Conservation (phyloP, 352 stramenopile genomes). For the Phytophthora gonapodyides region DNA sequence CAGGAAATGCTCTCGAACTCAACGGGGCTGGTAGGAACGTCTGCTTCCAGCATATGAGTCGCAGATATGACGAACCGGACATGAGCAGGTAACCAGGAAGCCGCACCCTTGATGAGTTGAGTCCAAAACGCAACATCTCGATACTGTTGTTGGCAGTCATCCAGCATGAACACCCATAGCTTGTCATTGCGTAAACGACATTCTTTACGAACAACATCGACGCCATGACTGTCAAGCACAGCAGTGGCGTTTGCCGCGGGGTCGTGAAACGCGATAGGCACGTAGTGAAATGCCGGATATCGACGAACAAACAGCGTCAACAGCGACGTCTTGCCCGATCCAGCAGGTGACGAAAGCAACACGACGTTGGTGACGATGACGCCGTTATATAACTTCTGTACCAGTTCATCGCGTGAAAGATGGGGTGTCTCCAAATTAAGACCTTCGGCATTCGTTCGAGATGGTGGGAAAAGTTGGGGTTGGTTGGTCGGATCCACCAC, state of each 20-base stretch:
- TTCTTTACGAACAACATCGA: not conserved
- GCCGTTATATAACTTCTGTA: not conserved
- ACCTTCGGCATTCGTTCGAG: slow-evolving; percentile 8
- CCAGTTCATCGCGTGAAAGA: slow-evolving; percentile 18
- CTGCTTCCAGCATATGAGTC: slow-evolving; percentile 15
- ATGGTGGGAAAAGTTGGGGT: not conserved
- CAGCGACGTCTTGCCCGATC: slow-evolving; percentile 16
- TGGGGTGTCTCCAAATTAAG: slow-evolving; percentile 11
- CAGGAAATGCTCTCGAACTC: slow-evolving; percentile 2
- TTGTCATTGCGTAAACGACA: slow-evolving; percentile 1
- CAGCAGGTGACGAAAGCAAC: slow-evolving; percentile 1
- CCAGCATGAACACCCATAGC: slow-evolving; percentile 13
- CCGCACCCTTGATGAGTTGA: slow-evolving; percentile 2
- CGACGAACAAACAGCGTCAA: slow-evolving; percentile 13
- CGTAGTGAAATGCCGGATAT: slow-evolving; percentile 10
- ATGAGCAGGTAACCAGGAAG: slow-evolving; percentile 4
- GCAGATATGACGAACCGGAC: slow-evolving; percentile 21
- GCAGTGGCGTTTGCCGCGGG: not conserved
- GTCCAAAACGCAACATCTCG: slow-evolving; percentile 16
- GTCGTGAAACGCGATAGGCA: slow-evolving; percentile 9
- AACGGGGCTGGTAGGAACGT: slow-evolving; percentile 3
- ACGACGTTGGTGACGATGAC: slow-evolving; percentile 8
- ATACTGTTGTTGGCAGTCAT: slow-evolving; percentile 19
- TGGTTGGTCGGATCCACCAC: not conserved
- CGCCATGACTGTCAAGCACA: not conserved